Evolutionary conservation across 2,329 filamentous ascomycete species (phyloP).

Genomic region (Cladosporium sp.): DNA sequence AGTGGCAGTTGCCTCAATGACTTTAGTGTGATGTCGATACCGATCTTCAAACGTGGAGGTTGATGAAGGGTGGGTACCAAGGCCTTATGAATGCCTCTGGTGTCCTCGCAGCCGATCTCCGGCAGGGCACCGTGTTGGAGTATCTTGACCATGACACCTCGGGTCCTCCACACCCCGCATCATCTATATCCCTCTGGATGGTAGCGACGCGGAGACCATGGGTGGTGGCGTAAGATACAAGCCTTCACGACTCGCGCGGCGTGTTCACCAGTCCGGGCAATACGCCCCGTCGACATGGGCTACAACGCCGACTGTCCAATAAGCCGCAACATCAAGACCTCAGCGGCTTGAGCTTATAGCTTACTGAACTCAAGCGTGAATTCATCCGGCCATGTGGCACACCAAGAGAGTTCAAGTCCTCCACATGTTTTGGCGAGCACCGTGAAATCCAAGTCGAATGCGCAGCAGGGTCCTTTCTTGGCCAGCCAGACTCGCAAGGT

Average conservation of each 20-base stretch:
- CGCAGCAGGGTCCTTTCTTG: conserved; percentile 5
- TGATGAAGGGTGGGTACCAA: not conserved
- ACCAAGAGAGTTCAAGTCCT: conserved; percentile 3
- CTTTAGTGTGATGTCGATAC: not conserved
- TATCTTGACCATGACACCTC: not conserved
- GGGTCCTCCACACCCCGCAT: conserved; percentile 22
- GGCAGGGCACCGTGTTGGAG: not conserved
- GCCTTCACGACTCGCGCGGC: conserved; percentile 1
- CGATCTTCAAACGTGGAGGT: not conserved
- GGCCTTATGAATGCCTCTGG: not conserved
- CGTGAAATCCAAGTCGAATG: not conserved
- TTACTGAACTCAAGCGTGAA: conserved; percentile 3
- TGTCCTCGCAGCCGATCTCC: not conserved
- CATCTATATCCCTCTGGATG: not conserved
- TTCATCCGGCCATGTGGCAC: not conserved
- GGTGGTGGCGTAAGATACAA: not conserved
- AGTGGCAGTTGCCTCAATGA: not conserved
- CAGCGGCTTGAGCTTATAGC: conserved; percentile 5
- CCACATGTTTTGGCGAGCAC: conserved; percentile 4
- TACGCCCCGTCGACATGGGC: not conserved
- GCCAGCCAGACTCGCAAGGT: not conserved
- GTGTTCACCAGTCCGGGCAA: conserved; percentile 4
- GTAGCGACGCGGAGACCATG: conserved; percentile 7
- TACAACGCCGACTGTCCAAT: not conserved
- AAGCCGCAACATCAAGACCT: not conserved